Evolutionary conservation across 805 yeast species (phyloP), one percentile per base, ranked within the genome.

Genomic region (Sugiyamaella lignohabitans): DNA sequence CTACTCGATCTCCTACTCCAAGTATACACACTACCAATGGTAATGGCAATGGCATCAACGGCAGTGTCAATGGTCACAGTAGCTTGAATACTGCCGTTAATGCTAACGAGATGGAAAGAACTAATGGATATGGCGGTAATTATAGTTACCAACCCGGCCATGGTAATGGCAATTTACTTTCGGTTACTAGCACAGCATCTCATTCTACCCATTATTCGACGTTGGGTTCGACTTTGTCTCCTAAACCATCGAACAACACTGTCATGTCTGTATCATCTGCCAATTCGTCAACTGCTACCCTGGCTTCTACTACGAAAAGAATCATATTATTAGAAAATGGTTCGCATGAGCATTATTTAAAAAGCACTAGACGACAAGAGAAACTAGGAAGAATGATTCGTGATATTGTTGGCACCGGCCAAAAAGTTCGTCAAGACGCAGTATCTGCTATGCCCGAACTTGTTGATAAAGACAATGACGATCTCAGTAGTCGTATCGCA

Each of bases 331-430:
- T 56, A 5, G 83, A 82, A 54, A 95, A 94, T 4, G 52, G 67
- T 6, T 44, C 50, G n/a, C 98, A 91, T 64, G 84, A 76, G 57
- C 98, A 91, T 65, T 79, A 79, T 60, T 70, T 91, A 49, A 75
- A 79, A 49, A 79, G 82, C 38, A 81, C 93, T 6, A 54, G 68
- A 52, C 60, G 74, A 48, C 65, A 73, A 60, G 68, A 75, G 59
- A 59, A 73, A 63, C 57, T 66, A 49, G 50, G 48, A 6, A 47
- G 47, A 24, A 46, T 55, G 50, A 30, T 52, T 10, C 38, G 47
- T 32, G 58, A 55, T 30, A 40, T 55, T 35, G 40, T 55, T 8
- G 54, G 56, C 10, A n/a, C n/a, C n/a, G 39, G 46, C 17, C 47
- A 52, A 40, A 48, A 51, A 39, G 35, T 42, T 11, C 32, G 47